Percentiles rank a stretch among this genome's conserved stretches.
Evolutionary conservation across 1,139 yeast species (phyloP).

Genomic region (Candida sp.): DNA sequence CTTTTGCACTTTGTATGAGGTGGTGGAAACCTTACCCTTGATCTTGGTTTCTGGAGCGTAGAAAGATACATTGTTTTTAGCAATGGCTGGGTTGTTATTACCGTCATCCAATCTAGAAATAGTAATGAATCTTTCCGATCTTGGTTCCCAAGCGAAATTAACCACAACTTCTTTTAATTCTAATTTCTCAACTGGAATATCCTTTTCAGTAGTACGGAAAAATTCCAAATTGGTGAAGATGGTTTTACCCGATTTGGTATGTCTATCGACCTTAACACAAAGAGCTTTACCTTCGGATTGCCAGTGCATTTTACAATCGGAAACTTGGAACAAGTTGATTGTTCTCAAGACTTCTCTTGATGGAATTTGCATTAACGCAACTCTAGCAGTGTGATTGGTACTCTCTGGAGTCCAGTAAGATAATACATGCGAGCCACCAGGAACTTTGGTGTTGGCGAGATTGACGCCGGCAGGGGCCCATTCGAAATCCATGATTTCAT

Average conservation of each 20-base stretch:
- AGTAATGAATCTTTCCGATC: constrained; percentile 79
- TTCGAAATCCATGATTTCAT: constrained; percentile 87
- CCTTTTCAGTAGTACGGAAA: constrained; percentile 83
- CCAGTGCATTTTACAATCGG: constrained; percentile 93
- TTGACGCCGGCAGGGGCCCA: constrained; percentile 90
- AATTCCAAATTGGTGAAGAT: constrained; percentile 90
- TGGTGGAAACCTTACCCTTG: constrained; percentile 64
- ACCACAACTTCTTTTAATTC: constrained; percentile 89
- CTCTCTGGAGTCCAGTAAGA: constrained; percentile 98
- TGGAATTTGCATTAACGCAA: constrained; percentile 86
- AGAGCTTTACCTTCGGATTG: constrained; percentile 81
- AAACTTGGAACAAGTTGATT: constrained; percentile 90
- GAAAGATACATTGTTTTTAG: constrained; percentile 73
- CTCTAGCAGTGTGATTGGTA: constrained; percentile 92
- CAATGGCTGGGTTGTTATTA: constrained; percentile 63
- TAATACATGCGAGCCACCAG: constrained; percentile 63
- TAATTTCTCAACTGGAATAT: constrained; percentile 90
- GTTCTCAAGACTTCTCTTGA: constrained; percentile 82
- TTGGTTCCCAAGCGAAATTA: constrained; percentile 96
- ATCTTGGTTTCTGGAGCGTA: constrained; percentile 89
- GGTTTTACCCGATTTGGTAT: constrained; percentile 92
- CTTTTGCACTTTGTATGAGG: constrained; percentile 38
- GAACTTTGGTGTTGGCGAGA: constrained; percentile 52
- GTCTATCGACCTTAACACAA: constrained; percentile 96
- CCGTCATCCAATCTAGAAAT: constrained; percentile 67